Evolutionary conservation across 805 yeast species (phyloP).

Genomic region (Candida lessepsii): DNA sequence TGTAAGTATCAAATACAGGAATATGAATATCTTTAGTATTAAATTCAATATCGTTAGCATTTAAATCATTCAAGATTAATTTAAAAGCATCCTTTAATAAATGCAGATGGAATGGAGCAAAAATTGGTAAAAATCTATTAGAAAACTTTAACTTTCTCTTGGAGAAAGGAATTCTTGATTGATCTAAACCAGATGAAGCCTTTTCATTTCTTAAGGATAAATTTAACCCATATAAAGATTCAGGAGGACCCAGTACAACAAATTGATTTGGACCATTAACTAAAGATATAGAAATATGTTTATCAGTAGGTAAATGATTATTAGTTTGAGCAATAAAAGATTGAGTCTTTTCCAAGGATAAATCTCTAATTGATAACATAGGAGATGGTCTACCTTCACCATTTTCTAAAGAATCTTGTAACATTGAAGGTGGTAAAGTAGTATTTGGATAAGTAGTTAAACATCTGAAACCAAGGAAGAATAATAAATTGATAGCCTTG

Average conservation of each 20-base stretch:
- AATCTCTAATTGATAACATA: conserved; percentile 92
- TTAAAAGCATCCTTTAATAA: conserved; percentile 72
- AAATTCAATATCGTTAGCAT: conserved; percentile 56
- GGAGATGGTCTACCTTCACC: conserved; percentile 98
- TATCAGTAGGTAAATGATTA: conserved; percentile 87
- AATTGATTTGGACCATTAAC: conserved; percentile 94
- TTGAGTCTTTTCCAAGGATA: conserved; percentile 77
- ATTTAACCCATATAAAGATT: conserved; percentile 93
- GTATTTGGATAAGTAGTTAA: conserved; percentile 90
- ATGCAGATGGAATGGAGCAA: conserved; percentile 96
- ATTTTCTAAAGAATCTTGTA: conserved; percentile 87
- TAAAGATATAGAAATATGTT: conserved; percentile 86
- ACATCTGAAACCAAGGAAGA: conserved; percentile 92
- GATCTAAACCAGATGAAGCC: conserved; percentile 92
- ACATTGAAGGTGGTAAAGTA: conserved; percentile 87
- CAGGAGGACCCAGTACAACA: conserved; percentile 98
- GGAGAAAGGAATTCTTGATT: conserved; percentile 88
- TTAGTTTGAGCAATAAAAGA: conserved; percentile 80
- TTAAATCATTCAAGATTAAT: conserved; percentile 63
- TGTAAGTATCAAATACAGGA: conserved; percentile 89
- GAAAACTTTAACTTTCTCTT: conserved; percentile 93
- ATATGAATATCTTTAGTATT: conserved; percentile 56
- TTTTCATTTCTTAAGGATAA: conserved; percentile 88
- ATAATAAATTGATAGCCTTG: conserved; percentile 80
- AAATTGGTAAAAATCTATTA: conserved; percentile 90